Percentiles rank a stretch among this genome's conserved stretches.
These are phyloP conservation scores for Elongisporangium senticosum DNA, from an alignment of 352 stramenopile genomes.

Conservation along the genomic window DNA sequence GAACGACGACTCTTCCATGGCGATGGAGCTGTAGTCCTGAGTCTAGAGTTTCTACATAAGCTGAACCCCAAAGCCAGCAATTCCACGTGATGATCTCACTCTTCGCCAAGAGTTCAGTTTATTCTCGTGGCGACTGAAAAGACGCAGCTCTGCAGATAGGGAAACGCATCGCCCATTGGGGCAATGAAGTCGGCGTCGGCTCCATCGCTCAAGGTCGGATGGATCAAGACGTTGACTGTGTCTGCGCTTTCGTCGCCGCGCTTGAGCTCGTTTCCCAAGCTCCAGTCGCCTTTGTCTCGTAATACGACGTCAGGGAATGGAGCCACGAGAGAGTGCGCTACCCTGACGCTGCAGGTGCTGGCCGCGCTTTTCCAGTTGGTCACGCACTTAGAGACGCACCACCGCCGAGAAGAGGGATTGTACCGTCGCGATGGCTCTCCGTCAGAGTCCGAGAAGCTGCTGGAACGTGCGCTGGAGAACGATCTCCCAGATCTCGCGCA, in stretches of 20 bases:
- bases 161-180: not conserved
- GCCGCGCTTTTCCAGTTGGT: constrained; percentile 30
- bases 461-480: constrained; percentile 10
- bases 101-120: not conserved
- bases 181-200: not conserved
- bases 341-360: constrained; percentile 30
- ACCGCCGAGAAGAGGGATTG: constrained; percentile 38
- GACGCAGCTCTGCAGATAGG: not conserved
- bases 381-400: constrained; percentile 37
- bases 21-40: not conserved
- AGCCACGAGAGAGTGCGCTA: not conserved
- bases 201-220: constrained; percentile 1
- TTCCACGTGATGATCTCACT: too few relatives aligned
- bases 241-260: constrained; percentile 17
- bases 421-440: constrained; percentile 29
- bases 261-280: constrained; percentile 10
- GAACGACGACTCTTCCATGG: not conserved
- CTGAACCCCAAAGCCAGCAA: not conserved
- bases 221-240: constrained; percentile 18
- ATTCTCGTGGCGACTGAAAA: not conserved
- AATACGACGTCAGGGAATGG: not conserved
- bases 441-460: constrained; percentile 20
- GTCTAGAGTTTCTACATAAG: too few relatives aligned
- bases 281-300: not conserved
- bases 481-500: constrained; percentile 27